Evolutionary conservation across 148 eudicot genomes (phyloP).

Genomic region (Dianthus caryophyllus): DNA sequence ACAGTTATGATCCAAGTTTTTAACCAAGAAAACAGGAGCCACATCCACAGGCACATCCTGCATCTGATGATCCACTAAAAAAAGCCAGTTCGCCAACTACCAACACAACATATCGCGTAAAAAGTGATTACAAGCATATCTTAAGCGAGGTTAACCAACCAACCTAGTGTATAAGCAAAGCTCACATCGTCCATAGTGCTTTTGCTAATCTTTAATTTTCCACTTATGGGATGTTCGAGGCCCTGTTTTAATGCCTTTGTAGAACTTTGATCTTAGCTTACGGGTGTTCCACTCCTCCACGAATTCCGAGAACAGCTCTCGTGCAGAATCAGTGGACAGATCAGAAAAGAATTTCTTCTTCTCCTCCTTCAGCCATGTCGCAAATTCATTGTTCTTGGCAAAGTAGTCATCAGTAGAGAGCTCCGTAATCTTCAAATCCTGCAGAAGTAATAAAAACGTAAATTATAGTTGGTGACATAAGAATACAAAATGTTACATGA

Average conservation of each 20-base stretch:
- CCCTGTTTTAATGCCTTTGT: slow-evolving; percentile 65
- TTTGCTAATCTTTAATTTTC: slow-evolving; percentile 50
- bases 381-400: slow-evolving; percentile 89
- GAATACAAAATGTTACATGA: background rate
- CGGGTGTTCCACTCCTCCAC: slow-evolving; percentile 63
- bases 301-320: slow-evolving; percentile 57
- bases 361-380: slow-evolving; percentile 89
- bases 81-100: background rate
- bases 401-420: slow-evolving; percentile 74
- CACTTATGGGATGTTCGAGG: slow-evolving; percentile 83
- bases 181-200: background rate
- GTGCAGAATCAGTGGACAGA: slow-evolving; percentile 71
- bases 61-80: background rate
- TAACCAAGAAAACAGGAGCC: no score
- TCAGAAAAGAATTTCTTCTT: slow-evolving; percentile 73
- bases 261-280: slow-evolving; percentile 60
- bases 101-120: background rate
- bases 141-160: background rate
- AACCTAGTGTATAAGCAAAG: background rate
- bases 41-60: no score
- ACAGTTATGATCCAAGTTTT: no score
- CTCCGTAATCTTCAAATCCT: slow-evolving; percentile 45
- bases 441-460: slow-evolving; percentile 13
- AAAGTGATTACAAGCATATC: background rate
- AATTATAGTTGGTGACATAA: slow-evolving; percentile 1